Evolutionary conservation across 1,139 yeast species (phyloP), one percentile per base, ranked within the genome.

Genomic region (Lodderomyces pseudojiufengensis): DNA sequence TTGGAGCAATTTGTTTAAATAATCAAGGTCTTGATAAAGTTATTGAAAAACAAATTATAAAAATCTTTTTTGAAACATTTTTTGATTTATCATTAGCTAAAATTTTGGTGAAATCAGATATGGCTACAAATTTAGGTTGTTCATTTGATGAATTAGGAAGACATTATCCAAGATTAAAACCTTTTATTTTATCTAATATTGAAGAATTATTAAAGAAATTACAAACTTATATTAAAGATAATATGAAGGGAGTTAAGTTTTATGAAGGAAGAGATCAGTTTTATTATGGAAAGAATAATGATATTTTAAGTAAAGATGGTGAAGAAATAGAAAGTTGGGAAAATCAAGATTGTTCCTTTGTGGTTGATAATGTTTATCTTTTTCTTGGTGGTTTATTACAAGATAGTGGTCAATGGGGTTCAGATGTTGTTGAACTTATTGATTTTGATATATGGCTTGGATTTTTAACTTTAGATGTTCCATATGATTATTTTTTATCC

Each of bases 1-100:
- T 90, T 29, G 95, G 94, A 11, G 96, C 97, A 0, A 68, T 90
- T 29, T 80, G 94, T 36, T 73, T 90, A 49, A 88, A 85, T 50
- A 76, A 71, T 39, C 82, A 78, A 10, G 97, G 97, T 0, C 59
- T 85, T 42, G 59, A 70, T 26, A 70, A 76, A 39, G 78, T 86
- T 0, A 60, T 69, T 21, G 71, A 73, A 4, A 57, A 61, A 5
- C 53, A 68, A 5, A 57, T 78, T 29, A 68, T 87, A 16, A 53
- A 58, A 3, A 60, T 54, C n/a, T 71, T 72, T 39, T 79, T 83
- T 55, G 58, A 65, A 10, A 61, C 77, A 1, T 79, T 85, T 46
- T 63, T 63, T 35, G 57, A 68, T 37, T 54, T 68, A 4, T 64
- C 65, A 4, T 65, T 68, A 44, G 79, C 88, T 7, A 73, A 72